Percentiles rank a stretch among this genome's conserved stretches.
Conservation (phyloP, 768 basidiomycete species). For the Boletus sp. region DNA sequence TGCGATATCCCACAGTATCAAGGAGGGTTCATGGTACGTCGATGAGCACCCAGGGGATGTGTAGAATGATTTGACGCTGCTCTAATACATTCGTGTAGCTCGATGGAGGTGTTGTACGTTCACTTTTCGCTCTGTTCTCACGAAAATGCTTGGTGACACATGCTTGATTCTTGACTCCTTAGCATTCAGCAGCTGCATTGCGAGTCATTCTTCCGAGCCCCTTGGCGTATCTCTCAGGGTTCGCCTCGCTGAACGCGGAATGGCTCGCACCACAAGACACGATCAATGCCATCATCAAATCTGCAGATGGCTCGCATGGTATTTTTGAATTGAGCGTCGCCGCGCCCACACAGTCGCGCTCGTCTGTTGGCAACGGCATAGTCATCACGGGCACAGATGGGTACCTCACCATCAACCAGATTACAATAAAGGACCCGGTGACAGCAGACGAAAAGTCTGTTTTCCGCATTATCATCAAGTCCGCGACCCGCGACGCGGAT, state of each 20-base stretch:
- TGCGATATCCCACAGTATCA: slow-evolving; percentile 49
- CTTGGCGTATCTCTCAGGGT: slow-evolving; percentile 57
- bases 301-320: slow-evolving; percentile 53
- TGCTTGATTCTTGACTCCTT: neutral
- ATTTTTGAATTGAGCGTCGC: slow-evolving; percentile 64
- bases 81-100: slow-evolving; percentile 42
- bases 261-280: slow-evolving; percentile 82
- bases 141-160: neutral
- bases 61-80: neutral
- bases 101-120: slow-evolving; percentile 73
- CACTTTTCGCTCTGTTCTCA: neutral
- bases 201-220: slow-evolving; percentile 55
- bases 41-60: neutral
- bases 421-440: slow-evolving; percentile 24
- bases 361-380: slow-evolving; percentile 27
- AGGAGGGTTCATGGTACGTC: slow-evolving; percentile 77
- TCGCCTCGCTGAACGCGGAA: slow-evolving; percentile 66
- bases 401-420: slow-evolving; percentile 49
- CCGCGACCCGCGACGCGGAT: slow-evolving; percentile 18
- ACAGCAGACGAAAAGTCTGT: slow-evolving; percentile 25
- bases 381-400: slow-evolving; percentile 64
- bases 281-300: slow-evolving; percentile 53
- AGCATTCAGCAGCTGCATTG: slow-evolving; percentile 69
- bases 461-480: slow-evolving; percentile 41
- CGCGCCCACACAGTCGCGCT: slow-evolving; percentile 45